Conservation (phyloP, 352 stramenopile species). For the Elongisporangium prolatum region DNA sequence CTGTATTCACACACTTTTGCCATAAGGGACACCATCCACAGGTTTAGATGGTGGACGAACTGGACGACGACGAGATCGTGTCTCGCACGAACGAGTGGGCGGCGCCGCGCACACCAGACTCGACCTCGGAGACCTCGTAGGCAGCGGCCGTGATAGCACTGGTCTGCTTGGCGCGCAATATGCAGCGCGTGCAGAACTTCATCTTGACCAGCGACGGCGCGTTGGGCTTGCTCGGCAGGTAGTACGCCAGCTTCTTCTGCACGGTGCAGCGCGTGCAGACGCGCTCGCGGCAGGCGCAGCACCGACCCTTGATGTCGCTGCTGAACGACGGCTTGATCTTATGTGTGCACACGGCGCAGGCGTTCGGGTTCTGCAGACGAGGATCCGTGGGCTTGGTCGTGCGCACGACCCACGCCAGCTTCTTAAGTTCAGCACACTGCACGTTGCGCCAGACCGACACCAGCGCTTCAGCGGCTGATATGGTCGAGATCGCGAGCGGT, state of each 20-base stretch:
- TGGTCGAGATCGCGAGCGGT: slow-evolving; percentile 22
- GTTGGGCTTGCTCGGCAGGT: too few species aligned
- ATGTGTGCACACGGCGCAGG: slow-evolving; percentile 16
- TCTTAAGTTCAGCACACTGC: slow-evolving; percentile 27
- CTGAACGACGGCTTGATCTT: slow-evolving; percentile 15
- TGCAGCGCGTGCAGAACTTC: too few species aligned
- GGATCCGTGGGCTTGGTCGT: not conserved
- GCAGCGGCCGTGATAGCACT: too few species aligned
- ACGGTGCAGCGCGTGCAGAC: too few species aligned
- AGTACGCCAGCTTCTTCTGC: too few species aligned
- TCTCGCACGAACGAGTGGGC: slow-evolving; percentile 21
- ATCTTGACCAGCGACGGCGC: too few species aligned
- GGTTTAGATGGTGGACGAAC: not conserved
- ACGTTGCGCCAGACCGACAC: slow-evolving; percentile 29
- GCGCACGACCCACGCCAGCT: slow-evolving; percentile 16
- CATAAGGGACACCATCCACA: not conserved
- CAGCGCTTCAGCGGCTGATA: slow-evolving; percentile 19
- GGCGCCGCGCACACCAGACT: slow-evolving; percentile 8
- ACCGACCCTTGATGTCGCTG: slow-evolving; percentile 1
- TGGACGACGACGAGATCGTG: slow-evolving; percentile 18
- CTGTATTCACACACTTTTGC: not conserved
- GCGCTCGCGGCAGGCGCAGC: slow-evolving; percentile 16
- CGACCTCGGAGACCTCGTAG: too few species aligned
- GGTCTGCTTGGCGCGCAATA: too few species aligned
- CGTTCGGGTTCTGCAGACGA: slow-evolving; percentile 10